Conservation (phyloP, 2,329 filamentous ascomycete genomes). For the Aspergillus vadensis region DNA sequence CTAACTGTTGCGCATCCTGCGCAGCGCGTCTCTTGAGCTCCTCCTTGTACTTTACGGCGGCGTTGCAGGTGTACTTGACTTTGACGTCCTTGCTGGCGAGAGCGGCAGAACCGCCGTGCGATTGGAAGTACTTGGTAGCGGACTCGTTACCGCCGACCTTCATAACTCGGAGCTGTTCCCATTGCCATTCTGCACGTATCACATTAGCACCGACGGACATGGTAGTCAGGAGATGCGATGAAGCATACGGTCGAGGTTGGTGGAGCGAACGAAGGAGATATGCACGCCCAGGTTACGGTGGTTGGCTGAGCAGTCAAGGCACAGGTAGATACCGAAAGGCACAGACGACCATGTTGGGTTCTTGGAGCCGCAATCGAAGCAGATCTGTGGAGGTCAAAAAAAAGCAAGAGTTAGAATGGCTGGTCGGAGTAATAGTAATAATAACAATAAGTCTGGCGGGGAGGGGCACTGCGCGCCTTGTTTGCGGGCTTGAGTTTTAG, state of each 20-base stretch:
- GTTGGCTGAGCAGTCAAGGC: constrained; percentile 94
- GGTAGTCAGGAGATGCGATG: constrained; percentile 7
- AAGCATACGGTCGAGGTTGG: constrained; percentile 91
- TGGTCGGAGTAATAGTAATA: background rate
- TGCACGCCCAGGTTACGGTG: constrained; percentile 98
- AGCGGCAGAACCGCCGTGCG: constrained; percentile 89
- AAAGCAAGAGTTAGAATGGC: constrained; percentile 19
- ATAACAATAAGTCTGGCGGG: constrained; percentile 18
- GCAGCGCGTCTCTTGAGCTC: constrained; percentile 85
- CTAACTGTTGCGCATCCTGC: constrained; percentile 81
- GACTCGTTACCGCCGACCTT: constrained; percentile 98
- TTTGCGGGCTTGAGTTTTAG: constrained; percentile 92
- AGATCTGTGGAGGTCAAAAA: constrained; percentile 62
- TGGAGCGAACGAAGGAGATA: constrained; percentile 98
- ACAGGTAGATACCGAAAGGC: constrained; percentile 95
- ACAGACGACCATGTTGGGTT: constrained; percentile 99
- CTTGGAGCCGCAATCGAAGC: constrained; percentile 97
- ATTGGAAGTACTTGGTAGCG: constrained; percentile 96
- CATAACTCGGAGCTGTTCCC: constrained; percentile 96
- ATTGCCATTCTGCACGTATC: constrained; percentile 78
- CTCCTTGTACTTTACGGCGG: constrained; percentile 97
- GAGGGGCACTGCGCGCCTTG: constrained; percentile 65
- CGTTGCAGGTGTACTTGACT: constrained; percentile 91
- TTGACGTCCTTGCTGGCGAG: constrained; percentile 95
- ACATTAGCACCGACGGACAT: constrained; percentile 24